Base-by-base conservation (phyloP, 163 green algal species). In the Scenedesmus sp. region DNA sequence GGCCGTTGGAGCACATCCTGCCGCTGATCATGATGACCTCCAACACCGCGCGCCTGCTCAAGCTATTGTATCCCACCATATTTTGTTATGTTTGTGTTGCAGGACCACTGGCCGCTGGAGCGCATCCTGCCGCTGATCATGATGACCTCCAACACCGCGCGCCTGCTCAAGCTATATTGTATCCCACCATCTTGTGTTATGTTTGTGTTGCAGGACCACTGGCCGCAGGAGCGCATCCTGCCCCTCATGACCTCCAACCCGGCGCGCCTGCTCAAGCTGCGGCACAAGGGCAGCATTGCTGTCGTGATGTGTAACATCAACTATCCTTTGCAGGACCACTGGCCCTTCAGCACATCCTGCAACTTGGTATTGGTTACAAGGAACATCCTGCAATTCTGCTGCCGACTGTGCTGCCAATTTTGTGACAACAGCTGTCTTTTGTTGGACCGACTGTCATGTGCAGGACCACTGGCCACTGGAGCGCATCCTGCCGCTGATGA, bases 381-480 rank as follows among this genome's bases (percentile, higher is more conserved):
- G 59, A 10, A 64, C 59, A 64, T 64, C 26, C 7, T 84, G 76
- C 76, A 23, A 7, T 60, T 56, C 26, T 57, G 34, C 34, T 46
- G 34, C 34, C 34, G 34, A 46, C 34, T 46, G 34, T 46, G 34
- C 34, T 46, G 34, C 34, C 34, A 46, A 46, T 46, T 46, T 46
- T 46, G 34, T 46, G 34, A 46, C 34, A 46, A 46, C 34, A 46
- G 34, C 34, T 46, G 34, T 46, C 34, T 46, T 46, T 46, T 46
- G 34, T 46, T 46, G 34, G 34, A 46, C 34, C 46, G 3, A 9
- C 13, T 86, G 79, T 52, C 34, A 46, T 83, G 52, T 26, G 52
- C 84, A 89, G 84, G 84, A 89, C 26, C 84, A 89, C 34, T 89
- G 84, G 84, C 84, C 84, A 15, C 62, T 89, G 84, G 84, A 89